Conservation (phyloP, 805 yeast species). For the Metschnikowia baotianmanensis region DNA sequence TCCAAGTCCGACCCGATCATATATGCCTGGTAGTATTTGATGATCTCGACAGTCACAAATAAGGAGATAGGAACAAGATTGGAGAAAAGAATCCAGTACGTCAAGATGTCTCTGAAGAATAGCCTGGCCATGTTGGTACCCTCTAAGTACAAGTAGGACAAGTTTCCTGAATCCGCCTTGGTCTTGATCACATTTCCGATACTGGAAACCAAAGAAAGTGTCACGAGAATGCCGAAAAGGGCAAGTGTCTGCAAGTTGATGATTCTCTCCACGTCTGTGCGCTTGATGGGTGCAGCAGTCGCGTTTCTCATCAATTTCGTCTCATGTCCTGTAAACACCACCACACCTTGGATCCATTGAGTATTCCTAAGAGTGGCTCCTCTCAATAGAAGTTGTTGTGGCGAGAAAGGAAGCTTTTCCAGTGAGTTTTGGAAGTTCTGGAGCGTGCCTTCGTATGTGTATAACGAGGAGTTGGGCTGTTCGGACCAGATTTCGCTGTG, state of each 20-base stretch:
- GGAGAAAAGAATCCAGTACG: slow-evolving; percentile 95
- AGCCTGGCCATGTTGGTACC: slow-evolving; percentile 65
- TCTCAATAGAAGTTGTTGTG: slow-evolving; percentile 88
- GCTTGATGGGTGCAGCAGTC: slow-evolving; percentile 95
- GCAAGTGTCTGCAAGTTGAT: slow-evolving; percentile 91
- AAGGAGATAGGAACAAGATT: slow-evolving; percentile 96
- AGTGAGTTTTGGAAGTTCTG: slow-evolving; percentile 49
- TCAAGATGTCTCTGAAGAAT: slow-evolving; percentile 83
- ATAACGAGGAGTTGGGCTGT: slow-evolving; percentile 89
- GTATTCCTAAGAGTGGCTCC: slow-evolving; percentile 97
- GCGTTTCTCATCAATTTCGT: slow-evolving; percentile 98
- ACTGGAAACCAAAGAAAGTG: slow-evolving; percentile 75
- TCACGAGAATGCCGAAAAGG: slow-evolving; percentile 74
- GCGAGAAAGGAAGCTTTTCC: slow-evolving; percentile 62
- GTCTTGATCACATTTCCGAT: slow-evolving; percentile 82
- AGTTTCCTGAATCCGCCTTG: slow-evolving; percentile 46
- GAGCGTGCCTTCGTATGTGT: slow-evolving; percentile 91
- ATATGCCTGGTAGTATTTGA: slow-evolving; percentile 92
- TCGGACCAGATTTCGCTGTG: slow-evolving; percentile 63
- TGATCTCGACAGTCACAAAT: slow-evolving; percentile 93
- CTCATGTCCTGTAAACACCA: slow-evolving; percentile 96
- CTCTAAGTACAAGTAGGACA: slow-evolving; percentile 66
- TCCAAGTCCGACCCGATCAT: slow-evolving; percentile 94
- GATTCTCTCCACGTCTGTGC: slow-evolving; percentile 95
- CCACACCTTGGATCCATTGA: slow-evolving; percentile 91